A percentile compares a stretch with the other conserved stretches of the same genome.
phyloP scores from a whole-genome alignment of 106 monocot species.

The Dactylorhiza incarnata region DNA sequence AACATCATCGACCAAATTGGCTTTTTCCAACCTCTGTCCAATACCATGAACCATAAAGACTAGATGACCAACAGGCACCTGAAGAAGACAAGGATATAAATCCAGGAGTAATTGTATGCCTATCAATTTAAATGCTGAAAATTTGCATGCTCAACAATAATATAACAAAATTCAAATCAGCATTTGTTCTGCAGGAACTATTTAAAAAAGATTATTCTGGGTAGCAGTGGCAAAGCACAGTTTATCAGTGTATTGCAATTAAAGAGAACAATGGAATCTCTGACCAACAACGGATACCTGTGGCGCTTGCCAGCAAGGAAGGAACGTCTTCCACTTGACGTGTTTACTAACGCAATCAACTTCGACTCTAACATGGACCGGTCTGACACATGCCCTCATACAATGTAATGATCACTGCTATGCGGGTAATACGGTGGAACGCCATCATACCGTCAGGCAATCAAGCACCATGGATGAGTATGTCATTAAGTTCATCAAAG shows the following conservation, averaged over 20 bases:
- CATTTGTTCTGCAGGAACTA: neutral
- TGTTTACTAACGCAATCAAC: too few relatives aligned
- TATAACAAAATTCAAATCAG: neutral
- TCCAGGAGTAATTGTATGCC: neutral
- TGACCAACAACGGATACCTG: too few relatives aligned
- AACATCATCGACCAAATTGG: conserved; percentile 98
- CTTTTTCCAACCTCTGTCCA: conserved; percentile 94
- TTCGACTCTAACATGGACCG: too few relatives aligned
- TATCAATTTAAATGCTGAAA: neutral
- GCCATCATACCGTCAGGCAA: too few relatives aligned
- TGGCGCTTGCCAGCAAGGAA: too few relatives aligned
- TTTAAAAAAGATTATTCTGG: neutral
- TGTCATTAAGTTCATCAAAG: too few relatives aligned
- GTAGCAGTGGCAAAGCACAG: neutral
- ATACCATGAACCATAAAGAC: conserved; percentile 99
- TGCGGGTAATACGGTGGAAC: too few relatives aligned
- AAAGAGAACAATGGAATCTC: too few relatives aligned
- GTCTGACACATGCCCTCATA: too few relatives aligned
- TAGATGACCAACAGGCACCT: conserved; percentile 96
- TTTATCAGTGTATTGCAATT: neutral
- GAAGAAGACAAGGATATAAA: conserved; percentile 5
- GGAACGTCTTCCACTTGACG: too few relatives aligned
- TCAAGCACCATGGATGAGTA: too few relatives aligned
- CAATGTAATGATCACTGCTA: too few relatives aligned
- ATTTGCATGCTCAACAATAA: conserved; percentile 3